Base-by-base conservation (phyloP, 257 asterid species). In the Solanum commersonii region DNA sequence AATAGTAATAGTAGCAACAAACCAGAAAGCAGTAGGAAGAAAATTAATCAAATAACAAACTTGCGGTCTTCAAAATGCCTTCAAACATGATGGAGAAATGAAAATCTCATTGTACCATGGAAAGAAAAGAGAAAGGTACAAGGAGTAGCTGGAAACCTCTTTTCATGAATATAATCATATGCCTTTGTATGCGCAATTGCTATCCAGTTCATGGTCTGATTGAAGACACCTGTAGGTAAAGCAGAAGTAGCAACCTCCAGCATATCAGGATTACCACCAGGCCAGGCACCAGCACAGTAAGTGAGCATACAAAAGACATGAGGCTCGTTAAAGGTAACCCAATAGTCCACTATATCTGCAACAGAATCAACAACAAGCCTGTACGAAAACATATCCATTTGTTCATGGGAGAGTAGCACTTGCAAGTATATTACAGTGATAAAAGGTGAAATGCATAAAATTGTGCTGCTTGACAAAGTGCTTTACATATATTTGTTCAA, bases 181-280 rank as follows among this genome's bases (percentile, higher is more conserved):
- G 98, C 98, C 95, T 93, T 93, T 25, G 93, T 88, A 90, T 97
- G 99, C 10, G 99, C 98, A 90, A 90, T 83, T 77, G 98, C 92
- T 1, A 97, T 95, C 98, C 96, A 94, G 90, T 94, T 90, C 99
- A 97, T 95, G 89, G 98, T 92, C 90, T 92, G 98, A 91, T 93
- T 91, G 92, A 95, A 92, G 85, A 95, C 95, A 46, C 99, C 99
- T 20, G 93, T 93, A n/a, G 99, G 99, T 68, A 97, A 90, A 84
- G 99, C 96, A 86, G 98, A 95, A 85, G 96, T 93, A 94, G 98
- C 99, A 85, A 88, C 97, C 92, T 97, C 99, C 65, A 97, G 94
- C 99, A 94, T 92, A 91, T 97, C 99, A 15, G 99, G 99, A 89
- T 96, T 93, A 84, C 99, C 99, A 91, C 99, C 99, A 79, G 99